Base-by-base conservation (phyloP, 768 basidiomycete genomes). In the Boletus rex-veris region DNA sequence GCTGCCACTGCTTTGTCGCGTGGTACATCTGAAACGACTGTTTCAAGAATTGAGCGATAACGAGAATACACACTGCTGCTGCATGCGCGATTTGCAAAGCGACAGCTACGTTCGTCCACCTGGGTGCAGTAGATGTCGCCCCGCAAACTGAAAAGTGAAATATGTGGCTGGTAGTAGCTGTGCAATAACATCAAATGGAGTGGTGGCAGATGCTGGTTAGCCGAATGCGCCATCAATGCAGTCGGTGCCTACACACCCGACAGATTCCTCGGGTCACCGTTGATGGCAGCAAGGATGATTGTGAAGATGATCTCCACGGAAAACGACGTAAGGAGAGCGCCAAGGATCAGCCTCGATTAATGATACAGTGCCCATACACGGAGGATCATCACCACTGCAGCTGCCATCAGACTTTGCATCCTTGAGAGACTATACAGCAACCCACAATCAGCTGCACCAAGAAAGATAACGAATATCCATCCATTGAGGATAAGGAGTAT, bases 401-500 rank as follows among this genome's bases (percentile, higher is more conserved):
- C 28, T 16, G 11, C 8, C 31, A 40, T 48, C 28, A 12, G 33
- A 8, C 7, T 31, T 24, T 28, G 7, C 11, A 12, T 16, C 30
- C 26, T n/a, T 16, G 7, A 16, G 19, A 19, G 2, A 28, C 28
- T n/a, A 2, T 2, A n/a, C 35, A 7, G 2, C 18, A 47, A 57
- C 55, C 28, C 16, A 57, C 55, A 18, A 16, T 54, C 52, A 8
- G 58, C 55, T 6, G 47, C 55, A 18, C 14, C 28, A 4, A 38
- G 6, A 30, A 59, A 58, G 24, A 53, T n/a, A 14, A 47, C 1
- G 12, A 50, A 53, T 16, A 48, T 15, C 45, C 52, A 59, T 12
- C 7, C 15, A 1, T 7, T 35, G 10, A 44, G 3, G 18, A 38
- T 14, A 19, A 2, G 2, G 0, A 50, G 21, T 7, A 58, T 12